Conservation (phyloP, 352 stramenopile species). For the Phytopythium chamaehyphon region DNA sequence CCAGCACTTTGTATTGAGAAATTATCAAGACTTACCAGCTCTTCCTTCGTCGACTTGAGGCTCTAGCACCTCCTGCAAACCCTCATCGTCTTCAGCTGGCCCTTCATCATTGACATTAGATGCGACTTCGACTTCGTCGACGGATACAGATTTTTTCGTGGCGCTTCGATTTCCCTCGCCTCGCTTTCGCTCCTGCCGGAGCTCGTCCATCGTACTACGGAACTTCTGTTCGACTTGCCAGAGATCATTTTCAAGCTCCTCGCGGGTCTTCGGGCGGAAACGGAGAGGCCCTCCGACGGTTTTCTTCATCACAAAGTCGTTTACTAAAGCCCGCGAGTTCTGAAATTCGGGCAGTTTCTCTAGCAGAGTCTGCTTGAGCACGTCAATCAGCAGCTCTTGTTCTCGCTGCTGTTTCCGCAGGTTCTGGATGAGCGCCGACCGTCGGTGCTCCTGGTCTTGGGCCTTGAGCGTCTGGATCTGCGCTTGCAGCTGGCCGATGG, state of each 20-base stretch:
- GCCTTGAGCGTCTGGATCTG: slow-evolving; percentile 66
- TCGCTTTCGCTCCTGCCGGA: slow-evolving; percentile 48
- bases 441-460: slow-evolving; percentile 84
- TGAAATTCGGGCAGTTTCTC: slow-evolving; percentile 68
- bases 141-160: too few relatives aligned
- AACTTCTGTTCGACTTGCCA: slow-evolving; percentile 69
- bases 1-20: too few relatives aligned
- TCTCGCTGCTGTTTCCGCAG: slow-evolving; percentile 72
- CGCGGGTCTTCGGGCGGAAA: slow-evolving; percentile 80
- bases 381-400: slow-evolving; percentile 80
- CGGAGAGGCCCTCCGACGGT: slow-evolving; percentile 65
- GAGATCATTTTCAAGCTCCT: slow-evolving; percentile 86
- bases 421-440: slow-evolving; percentile 81
- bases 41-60: slow-evolving; percentile 3
- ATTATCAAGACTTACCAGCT: too few relatives aligned
- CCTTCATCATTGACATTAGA: slow-evolving; percentile 25
- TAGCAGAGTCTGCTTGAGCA: slow-evolving; percentile 73
- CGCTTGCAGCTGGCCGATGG: slow-evolving; percentile 78
- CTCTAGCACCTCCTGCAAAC: slow-evolving; percentile 17
- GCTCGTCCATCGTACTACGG: slow-evolving; percentile 49
- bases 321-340: slow-evolving; percentile 54
- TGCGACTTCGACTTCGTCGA: slow-evolving; percentile 17
- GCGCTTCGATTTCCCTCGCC: slow-evolving; percentile 1
- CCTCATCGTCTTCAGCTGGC: slow-evolving; percentile 19
- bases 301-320: slow-evolving; percentile 87